Evolutionary conservation across 202 grass and related monocot species (phyloP).

Genomic region (Zoysia matrella): DNA sequence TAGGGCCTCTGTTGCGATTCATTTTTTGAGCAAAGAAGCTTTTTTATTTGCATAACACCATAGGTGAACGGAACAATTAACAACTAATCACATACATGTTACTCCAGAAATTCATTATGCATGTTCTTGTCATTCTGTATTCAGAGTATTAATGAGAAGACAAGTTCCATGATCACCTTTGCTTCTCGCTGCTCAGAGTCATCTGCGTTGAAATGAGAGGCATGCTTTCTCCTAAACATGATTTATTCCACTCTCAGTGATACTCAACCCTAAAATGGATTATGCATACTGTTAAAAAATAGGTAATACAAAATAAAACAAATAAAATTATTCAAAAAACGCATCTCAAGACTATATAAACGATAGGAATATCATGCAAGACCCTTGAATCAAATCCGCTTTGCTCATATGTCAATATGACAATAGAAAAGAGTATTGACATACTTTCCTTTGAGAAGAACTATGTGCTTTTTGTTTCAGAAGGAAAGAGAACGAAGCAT

Average conservation of each 20-base stretch:
- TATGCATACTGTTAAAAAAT: background rate
- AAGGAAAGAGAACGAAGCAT: background rate
- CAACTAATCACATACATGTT: background rate
- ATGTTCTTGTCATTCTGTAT: no score
- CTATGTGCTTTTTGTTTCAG: background rate
- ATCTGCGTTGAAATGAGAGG: conserved; percentile 50
- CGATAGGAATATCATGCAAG: background rate
- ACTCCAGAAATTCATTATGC: background rate
- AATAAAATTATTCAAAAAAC: background rate
- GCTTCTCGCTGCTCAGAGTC: conserved; percentile 55
- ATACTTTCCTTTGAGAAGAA: background rate
- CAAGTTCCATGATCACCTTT: conserved; percentile 54
- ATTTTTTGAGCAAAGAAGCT: background rate
- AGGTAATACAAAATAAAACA: background rate
- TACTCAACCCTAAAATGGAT: conserved; percentile 28
- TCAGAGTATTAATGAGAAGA: background rate
- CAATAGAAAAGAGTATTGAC: background rate
- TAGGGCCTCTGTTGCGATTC: background rate
- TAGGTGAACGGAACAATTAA: background rate
- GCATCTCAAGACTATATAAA: background rate
- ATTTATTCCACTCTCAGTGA: conserved; percentile 40
- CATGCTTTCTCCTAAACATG: conserved; percentile 80
- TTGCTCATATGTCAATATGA: background rate
- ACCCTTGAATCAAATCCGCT: background rate
- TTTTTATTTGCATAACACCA: background rate